Conservation (phyloP, 208 protist species). For the Wallacemonas sp. region DNA sequence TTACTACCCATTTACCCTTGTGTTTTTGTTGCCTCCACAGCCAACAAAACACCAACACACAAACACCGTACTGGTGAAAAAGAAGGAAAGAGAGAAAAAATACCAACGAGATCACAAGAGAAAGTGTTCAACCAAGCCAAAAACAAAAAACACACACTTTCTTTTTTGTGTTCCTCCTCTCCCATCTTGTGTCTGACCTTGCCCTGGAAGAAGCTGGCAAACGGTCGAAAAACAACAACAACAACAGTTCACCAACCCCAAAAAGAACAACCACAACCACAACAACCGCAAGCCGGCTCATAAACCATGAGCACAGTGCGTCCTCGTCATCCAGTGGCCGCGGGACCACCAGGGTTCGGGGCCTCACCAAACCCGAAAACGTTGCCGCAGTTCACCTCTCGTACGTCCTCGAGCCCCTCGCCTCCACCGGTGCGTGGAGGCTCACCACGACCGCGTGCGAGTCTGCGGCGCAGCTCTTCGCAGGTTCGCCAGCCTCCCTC, state of each 20-base stretch:
- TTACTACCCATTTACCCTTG: background rate
- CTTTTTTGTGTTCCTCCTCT: too few relatives aligned
- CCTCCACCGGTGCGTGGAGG: background rate
- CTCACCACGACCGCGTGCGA: background rate
- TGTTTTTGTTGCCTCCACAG: conserved; percentile 15
- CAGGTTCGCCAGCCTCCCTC: too few relatives aligned
- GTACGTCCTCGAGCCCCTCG: background rate
- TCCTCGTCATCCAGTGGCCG: background rate
- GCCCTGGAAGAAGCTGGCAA: too few relatives aligned
- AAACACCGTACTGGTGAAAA: background rate
- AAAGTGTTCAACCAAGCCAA: background rate
- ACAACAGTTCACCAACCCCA: too few relatives aligned
- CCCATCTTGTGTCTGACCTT: too few relatives aligned
- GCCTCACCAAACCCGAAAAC: too few relatives aligned
- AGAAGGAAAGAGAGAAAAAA: conserved; percentile 15
- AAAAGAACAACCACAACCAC: conserved; percentile 14
- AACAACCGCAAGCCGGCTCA: conserved; percentile 11
- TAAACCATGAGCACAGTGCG: conserved; percentile 6
- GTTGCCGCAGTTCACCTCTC: too few relatives aligned
- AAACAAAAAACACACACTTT: too few relatives aligned
- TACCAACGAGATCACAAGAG: background rate
- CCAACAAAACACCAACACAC: conserved; percentile 14
- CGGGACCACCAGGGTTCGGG: background rate
- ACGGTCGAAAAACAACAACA: conserved; percentile 23
- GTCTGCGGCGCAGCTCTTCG: too few relatives aligned